Conservation (phyloP, 371 early-diverging fungal species). For the Rhizopus delemar region DNA sequence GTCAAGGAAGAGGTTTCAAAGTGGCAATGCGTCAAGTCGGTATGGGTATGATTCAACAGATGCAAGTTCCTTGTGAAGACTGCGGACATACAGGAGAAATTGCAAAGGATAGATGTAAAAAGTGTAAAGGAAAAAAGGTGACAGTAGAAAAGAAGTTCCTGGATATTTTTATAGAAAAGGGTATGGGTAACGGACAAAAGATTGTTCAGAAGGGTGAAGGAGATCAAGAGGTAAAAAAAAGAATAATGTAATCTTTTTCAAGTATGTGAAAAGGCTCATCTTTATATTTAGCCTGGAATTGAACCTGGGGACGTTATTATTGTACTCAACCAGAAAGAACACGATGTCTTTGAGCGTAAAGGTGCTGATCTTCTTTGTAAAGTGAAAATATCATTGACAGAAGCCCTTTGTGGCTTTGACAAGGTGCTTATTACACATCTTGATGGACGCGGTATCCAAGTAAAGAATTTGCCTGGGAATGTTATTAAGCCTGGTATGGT, state of each 20-base stretch:
- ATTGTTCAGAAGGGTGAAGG: conserved; percentile 90
- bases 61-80: conserved; percentile 62
- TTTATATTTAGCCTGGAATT: conserved; percentile 54
- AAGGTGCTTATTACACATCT: conserved; percentile 80
- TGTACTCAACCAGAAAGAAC: conserved; percentile 81
- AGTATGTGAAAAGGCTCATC: not conserved
- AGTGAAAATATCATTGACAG: conserved; percentile 81
- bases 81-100: conserved; percentile 34
- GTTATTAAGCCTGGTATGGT: conserved; percentile 87
- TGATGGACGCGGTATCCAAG: conserved; percentile 89
- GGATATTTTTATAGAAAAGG: conserved; percentile 90
- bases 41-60: conserved; percentile 95
- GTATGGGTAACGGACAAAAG: conserved; percentile 88
- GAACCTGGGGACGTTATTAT: conserved; percentile 89
- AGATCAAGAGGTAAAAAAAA: conserved; percentile 51
- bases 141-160: conserved; percentile 83
- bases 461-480: conserved; percentile 86
- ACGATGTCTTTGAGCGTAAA: conserved; percentile 74
- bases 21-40: conserved; percentile 91
- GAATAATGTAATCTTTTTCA: not conserved
- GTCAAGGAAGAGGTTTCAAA: conserved; percentile 90
- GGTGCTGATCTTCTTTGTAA: conserved; percentile 77
- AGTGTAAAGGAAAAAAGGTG: conserved; percentile 84
- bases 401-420: conserved; percentile 93
- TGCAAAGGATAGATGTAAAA: conserved; percentile 85